A percentile compares a stretch with the other conserved stretches of the same genome.
These are phyloP conservation scores for Vitis rotundifolia DNA, from an alignment of 164 flowering plant species.

Conservation along the genomic window DNA sequence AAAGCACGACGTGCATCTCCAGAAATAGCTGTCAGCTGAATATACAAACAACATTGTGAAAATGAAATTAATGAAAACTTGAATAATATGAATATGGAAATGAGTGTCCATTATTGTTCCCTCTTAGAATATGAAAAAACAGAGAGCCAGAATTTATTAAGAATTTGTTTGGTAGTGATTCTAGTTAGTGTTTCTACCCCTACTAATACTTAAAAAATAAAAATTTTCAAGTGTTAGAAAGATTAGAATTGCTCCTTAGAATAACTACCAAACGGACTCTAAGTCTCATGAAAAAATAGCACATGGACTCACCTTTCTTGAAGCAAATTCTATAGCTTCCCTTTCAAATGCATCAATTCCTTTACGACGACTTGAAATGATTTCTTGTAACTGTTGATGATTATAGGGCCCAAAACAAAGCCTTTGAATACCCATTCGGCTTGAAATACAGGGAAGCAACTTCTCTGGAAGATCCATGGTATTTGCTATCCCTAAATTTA, in stretches of 20 bases:
- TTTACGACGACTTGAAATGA: constrained; percentile 75
- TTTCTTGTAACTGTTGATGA: constrained; percentile 87
- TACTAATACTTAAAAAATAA: too few species aligned
- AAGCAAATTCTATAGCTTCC: constrained; percentile 93
- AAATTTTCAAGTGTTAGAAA: not conserved
- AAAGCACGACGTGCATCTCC: constrained; percentile 98
- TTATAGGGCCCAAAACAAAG: constrained; percentile 93
- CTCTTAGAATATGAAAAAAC: not conserved
- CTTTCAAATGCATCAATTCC: constrained; percentile 92
- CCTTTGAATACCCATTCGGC: constrained; percentile 95
- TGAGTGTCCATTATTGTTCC: not conserved
- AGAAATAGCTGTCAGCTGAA: constrained; percentile 94
- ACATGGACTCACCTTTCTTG: constrained; percentile 67
- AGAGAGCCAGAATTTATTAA: not conserved
- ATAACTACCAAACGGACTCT: not conserved
- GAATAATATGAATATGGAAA: not conserved
- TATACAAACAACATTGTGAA: constrained; percentile 3
- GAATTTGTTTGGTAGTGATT: too few species aligned
- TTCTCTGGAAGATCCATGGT: constrained; percentile 99
- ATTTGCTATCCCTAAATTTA: constrained; percentile 82
- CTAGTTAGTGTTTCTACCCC: too few species aligned
- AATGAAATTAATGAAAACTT: not conserved
- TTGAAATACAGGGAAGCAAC: constrained; percentile 95
- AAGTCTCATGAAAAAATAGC: not conserved
- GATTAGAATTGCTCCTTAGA: too few species aligned